phyloP scores from a whole-genome alignment of 2,329 filamentous ascomycete species.

The Colletotrichum scovillei region DNA sequence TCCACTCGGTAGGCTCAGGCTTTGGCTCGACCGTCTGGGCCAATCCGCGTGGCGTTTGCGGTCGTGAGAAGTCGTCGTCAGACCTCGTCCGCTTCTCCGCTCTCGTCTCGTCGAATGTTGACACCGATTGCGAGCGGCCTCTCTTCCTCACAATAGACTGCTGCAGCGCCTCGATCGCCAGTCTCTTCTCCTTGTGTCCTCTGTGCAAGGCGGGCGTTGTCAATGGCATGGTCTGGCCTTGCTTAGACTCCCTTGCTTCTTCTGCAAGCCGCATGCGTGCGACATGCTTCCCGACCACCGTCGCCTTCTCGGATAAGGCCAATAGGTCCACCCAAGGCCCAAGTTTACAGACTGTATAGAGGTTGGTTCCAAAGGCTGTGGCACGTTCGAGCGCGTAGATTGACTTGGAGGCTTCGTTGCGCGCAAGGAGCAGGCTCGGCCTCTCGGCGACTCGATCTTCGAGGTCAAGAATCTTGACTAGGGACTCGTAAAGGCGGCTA shows the following conservation, averaged over 20 bases:
- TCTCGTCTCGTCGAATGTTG: constrained; percentile 45
- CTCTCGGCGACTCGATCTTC: constrained; percentile 67
- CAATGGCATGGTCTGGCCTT: constrained; percentile 39
- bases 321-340: constrained; percentile 73
- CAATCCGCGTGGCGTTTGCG: constrained; percentile 77
- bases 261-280: constrained; percentile 40
- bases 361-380: constrained; percentile 51
- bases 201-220: constrained; percentile 60
- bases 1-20: constrained; percentile 14
- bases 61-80: constrained; percentile 68
- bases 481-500: constrained; percentile 69
- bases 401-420: constrained; percentile 64
- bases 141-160: constrained; percentile 66
- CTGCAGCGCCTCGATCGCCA: constrained; percentile 73
- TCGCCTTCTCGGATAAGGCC: constrained; percentile 62
- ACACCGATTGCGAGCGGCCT: constrained; percentile 56
- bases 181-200: constrained; percentile 64
- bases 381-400: constrained; percentile 76
- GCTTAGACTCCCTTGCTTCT: constrained; percentile 29
- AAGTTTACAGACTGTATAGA: constrained; percentile 77
- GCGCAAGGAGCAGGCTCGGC: constrained; percentile 70
- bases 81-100: constrained; percentile 33
- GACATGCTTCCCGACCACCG: constrained; percentile 53
- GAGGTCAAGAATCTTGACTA: constrained; percentile 72
- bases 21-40: constrained; percentile 12